Evolutionary conservation across 2,329 filamentous ascomycete species (phyloP).

Genomic region (Aspergillus ochraceus): DNA sequence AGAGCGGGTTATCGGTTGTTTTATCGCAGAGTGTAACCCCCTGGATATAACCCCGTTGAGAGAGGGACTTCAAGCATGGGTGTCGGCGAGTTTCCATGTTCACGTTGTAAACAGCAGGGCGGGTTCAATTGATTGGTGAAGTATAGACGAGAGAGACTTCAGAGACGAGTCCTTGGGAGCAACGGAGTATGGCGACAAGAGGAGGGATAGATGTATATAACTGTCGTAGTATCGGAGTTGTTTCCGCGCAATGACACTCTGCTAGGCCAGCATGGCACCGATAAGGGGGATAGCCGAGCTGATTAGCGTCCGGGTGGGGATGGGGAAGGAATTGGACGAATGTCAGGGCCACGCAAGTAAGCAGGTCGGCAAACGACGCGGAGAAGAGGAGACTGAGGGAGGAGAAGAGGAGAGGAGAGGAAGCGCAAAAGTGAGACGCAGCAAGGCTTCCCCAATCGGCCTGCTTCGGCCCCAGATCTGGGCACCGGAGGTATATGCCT

Average conservation of each 20-base stretch:
- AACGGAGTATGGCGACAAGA: background rate
- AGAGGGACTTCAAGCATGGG: constrained; percentile 27
- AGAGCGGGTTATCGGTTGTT: constrained; percentile 34
- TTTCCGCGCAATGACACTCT: background rate
- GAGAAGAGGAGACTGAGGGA: background rate
- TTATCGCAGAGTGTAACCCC: constrained; percentile 47
- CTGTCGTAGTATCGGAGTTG: background rate
- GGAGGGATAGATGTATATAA: background rate
- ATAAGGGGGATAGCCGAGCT: background rate
- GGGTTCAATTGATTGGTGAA: background rate
- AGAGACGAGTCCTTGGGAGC: background rate
- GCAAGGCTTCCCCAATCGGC: background rate
- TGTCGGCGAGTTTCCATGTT: constrained; percentile 27
- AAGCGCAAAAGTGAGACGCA: background rate
- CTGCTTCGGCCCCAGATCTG: background rate
- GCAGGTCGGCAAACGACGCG: background rate
- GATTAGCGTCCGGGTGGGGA: background rate
- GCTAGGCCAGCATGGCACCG: background rate
- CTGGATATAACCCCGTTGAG: constrained; percentile 49
- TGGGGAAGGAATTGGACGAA: background rate
- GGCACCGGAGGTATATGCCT: background rate
- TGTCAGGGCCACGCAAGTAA: background rate
- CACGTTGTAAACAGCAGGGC: background rate
- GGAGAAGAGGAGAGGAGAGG: background rate
- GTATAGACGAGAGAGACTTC: background rate